A percentile compares a stretch with the other conserved stretches of the same genome.
Evolutionary conservation across 768 basidiomycete species (phyloP).

Genomic region (Xerocomus brunneocitrinus): DNA sequence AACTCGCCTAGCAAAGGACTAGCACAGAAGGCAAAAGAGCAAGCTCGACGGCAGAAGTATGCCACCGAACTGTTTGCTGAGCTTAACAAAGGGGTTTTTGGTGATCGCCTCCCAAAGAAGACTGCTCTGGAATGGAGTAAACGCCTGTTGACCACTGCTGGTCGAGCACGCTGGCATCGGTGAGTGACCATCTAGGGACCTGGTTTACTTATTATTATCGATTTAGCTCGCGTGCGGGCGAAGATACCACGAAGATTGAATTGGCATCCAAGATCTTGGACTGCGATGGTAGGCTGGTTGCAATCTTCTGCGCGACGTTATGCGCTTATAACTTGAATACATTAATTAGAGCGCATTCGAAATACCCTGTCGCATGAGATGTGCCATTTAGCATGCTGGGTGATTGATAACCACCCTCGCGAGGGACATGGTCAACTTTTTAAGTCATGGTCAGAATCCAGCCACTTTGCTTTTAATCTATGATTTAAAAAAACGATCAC

Average conservation of each 20-base stretch:
- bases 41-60: conserved; percentile 43
- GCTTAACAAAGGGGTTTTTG: conserved; percentile 57
- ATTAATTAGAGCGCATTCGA: conserved; percentile 63
- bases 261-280: conserved; percentile 82
- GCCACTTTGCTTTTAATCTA: background rate
- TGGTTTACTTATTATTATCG: conserved; percentile 1
- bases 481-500: background rate
- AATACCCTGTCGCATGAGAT: conserved; percentile 87
- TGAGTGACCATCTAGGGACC: conserved; percentile 19
- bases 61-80: conserved; percentile 57
- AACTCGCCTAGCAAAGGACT: conserved; percentile 22
- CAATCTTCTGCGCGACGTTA: background rate
- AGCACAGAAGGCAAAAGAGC: conserved; percentile 38
- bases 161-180: conserved; percentile 64
- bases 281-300: conserved; percentile 50
- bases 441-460: conserved; percentile 56
- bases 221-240: conserved; percentile 51
- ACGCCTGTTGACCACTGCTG: conserved; percentile 62
- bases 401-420: conserved; percentile 64
- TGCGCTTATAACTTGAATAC: background rate
- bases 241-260: conserved; percentile 62
- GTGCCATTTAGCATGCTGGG: conserved; percentile 88
- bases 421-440: conserved; percentile 73
- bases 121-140: conserved; percentile 66
- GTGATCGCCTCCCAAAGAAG: conserved; percentile 45